Evolutionary conservation across 129 eudicot species (phyloP).

Genomic region (Mikania micrantha): DNA sequence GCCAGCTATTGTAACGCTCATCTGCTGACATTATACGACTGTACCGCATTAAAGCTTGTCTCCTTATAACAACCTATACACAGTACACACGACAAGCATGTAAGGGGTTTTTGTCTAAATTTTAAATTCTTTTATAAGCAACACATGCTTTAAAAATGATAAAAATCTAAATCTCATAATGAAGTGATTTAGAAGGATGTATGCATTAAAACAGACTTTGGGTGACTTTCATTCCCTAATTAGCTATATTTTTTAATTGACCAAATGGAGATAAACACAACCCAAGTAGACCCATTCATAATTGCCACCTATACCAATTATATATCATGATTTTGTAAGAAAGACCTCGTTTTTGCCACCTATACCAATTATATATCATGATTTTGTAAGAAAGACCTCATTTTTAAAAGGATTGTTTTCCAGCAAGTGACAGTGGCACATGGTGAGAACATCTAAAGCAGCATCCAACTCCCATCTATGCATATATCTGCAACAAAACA

Average conservation of each 20-base stretch:
- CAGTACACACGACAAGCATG: slow-evolving; percentile 8
- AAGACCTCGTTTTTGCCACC: slow-evolving; percentile 49
- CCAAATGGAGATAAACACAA: neutral
- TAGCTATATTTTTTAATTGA: neutral
- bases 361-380: slow-evolving; percentile 1
- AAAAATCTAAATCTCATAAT: neutral
- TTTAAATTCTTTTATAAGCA: neutral
- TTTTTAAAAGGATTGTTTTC: slow-evolving; percentile 56
- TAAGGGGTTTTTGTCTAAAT: neutral
- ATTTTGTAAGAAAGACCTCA: slow-evolving; percentile 40
- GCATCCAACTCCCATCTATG: slow-evolving; percentile 96
- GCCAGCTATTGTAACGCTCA: slow-evolving; percentile 89
- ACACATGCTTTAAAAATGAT: neutral
- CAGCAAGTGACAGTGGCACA: slow-evolving; percentile 94
- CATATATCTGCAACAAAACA: slow-evolving; percentile 55
- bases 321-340: slow-evolving; percentile 1
- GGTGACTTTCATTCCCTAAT: neutral
- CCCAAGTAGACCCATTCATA: neutral
- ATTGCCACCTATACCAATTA: neutral
- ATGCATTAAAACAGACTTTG: neutral
- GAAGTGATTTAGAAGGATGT: neutral
- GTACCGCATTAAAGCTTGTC: slow-evolving; percentile 79
- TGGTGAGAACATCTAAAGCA: slow-evolving; percentile 95
- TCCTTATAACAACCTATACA: slow-evolving; percentile 64
- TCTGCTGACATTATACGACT: slow-evolving; percentile 85